Evolutionary conservation across 2,329 filamentous ascomycete species (phyloP), one percentile per base, ranked within the genome.

Genomic region (Alternaria tenuissima): DNA sequence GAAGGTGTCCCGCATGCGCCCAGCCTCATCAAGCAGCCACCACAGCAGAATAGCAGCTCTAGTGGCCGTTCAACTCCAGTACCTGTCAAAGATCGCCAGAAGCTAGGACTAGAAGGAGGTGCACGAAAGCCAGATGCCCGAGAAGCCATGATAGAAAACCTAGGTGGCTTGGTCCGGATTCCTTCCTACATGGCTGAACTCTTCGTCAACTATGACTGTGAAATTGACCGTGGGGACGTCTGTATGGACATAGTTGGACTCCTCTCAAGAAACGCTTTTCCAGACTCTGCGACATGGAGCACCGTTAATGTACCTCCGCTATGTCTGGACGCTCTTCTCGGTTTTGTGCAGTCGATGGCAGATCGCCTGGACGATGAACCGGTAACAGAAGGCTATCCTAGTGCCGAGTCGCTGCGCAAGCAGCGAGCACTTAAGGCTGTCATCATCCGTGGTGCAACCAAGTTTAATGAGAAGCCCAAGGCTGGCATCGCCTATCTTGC

Each of bases 181-280:
- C 93, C 95, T 0, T 94, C 89, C 42, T 99, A 96, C 75, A 93
- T 98, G 88, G 89, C 91, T 11, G 96, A 99, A 78, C 85, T 99
- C 7, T 99, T 97, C 76, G 89, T 98, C 79, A 99, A 99, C 78
- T 99, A 98, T 75, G 95, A 99, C 78, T 99, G 94, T 73, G 94
- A 98, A 73, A 89, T 93, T 53, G 92, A 99, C 74, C 88, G 94
- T 51, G 90, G 89, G 52, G 95, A 99, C 80, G 82, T 99, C 5
- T 99, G 95, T 73, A 92, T 97, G 81, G 96, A 99, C 74, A 91
- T 98, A 86, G 88, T 99, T 61, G 94, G 95, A 0, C 85, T 99
- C 34, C 83, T 99, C 16, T 94, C 95, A 20, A 88, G 95, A 59
- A 99, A 97, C 76, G 95, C 95, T 2, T 91, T 99, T 66, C 96